Evolutionary conservation across 2,329 filamentous ascomycete genomes (phyloP).

Genomic region (Talaromyces funiculosus): DNA sequence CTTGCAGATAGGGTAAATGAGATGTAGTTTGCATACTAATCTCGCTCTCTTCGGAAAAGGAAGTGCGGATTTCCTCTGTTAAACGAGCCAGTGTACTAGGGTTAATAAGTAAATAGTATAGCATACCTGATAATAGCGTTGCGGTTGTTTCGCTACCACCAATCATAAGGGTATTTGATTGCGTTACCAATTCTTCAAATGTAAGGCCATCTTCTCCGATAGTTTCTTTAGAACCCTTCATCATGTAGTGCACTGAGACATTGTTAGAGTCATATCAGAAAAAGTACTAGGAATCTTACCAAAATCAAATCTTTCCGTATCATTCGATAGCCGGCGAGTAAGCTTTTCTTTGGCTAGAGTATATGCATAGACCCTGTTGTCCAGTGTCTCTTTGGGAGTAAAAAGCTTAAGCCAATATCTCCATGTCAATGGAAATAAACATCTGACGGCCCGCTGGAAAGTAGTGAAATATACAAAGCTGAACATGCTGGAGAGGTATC

Average conservation of each 20-base stretch:
- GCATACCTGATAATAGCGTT: slow-evolving; percentile 34
- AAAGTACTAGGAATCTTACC: too few relatives aligned
- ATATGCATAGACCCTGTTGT: too few relatives aligned
- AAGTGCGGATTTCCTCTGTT: slow-evolving; percentile 20
- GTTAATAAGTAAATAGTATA: slow-evolving; percentile 25
- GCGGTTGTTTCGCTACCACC: slow-evolving; percentile 32
- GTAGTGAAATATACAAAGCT: too few relatives aligned
- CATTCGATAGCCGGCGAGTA: too few relatives aligned
- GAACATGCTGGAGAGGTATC: slow-evolving; percentile 6
- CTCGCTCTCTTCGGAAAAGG: slow-evolving; percentile 19
- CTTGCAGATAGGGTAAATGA: slow-evolving; percentile 36
- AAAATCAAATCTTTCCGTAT: too few relatives aligned
- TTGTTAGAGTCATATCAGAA: neutral
- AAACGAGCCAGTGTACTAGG: slow-evolving; percentile 18
- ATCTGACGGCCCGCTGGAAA: too few relatives aligned
- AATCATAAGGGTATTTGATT: neutral
- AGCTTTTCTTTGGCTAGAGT: too few relatives aligned
- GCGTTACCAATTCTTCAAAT: slow-evolving; percentile 5
- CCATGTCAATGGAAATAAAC: neutral
- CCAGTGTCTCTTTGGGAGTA: too few relatives aligned
- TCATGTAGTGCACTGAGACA: slow-evolving; percentile 9
- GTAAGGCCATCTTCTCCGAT: neutral
- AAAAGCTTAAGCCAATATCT: too few relatives aligned
- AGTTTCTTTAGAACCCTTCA: slow-evolving; percentile 24
- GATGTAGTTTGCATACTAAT: slow-evolving; percentile 27